Conservation (phyloP, 208 protist genomes). For the Leishmania mexicana region DNA sequence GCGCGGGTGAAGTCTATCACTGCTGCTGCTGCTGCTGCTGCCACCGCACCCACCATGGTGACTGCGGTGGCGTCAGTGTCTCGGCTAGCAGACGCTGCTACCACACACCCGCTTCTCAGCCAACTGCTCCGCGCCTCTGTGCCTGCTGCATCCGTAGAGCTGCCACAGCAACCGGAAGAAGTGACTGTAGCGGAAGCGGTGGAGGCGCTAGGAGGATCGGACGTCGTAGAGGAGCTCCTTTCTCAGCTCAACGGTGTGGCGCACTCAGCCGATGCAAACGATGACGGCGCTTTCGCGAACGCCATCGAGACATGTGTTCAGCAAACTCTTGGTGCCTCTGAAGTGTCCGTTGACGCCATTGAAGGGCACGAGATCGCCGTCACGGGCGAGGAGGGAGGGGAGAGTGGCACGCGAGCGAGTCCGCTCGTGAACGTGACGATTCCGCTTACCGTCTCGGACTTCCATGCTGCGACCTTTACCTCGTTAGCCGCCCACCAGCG, state of each 20-base stretch:
- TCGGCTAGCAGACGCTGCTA: background rate
- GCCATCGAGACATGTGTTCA: background rate
- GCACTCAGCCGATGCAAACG: background rate
- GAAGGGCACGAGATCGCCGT: background rate
- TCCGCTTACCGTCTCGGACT: background rate
- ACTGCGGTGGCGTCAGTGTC: background rate
- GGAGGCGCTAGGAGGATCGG: slow-evolving; percentile 13
- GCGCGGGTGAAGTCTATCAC: slow-evolving; percentile 5
- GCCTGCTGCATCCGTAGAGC: background rate
- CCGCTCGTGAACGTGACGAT: background rate
- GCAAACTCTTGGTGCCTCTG: background rate
- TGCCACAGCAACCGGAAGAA: background rate
- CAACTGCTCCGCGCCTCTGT: background rate
- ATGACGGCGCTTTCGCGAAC: background rate
- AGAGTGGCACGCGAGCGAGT: background rate
- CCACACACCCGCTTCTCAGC: slow-evolving; percentile 1
- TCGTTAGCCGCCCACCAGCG: background rate
- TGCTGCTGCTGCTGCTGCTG: background rate
- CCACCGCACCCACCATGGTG: background rate
- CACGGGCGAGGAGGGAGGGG: background rate
- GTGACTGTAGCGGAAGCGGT: slow-evolving; percentile 14
- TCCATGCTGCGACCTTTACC: background rate
- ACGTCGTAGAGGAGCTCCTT: slow-evolving; percentile 14
- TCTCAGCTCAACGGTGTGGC: slow-evolving; percentile 8
- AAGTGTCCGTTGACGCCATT: background rate